Base-by-base conservation (phyloP, 352 stramenopile genomes). In the Pythium graminicola region DNA sequence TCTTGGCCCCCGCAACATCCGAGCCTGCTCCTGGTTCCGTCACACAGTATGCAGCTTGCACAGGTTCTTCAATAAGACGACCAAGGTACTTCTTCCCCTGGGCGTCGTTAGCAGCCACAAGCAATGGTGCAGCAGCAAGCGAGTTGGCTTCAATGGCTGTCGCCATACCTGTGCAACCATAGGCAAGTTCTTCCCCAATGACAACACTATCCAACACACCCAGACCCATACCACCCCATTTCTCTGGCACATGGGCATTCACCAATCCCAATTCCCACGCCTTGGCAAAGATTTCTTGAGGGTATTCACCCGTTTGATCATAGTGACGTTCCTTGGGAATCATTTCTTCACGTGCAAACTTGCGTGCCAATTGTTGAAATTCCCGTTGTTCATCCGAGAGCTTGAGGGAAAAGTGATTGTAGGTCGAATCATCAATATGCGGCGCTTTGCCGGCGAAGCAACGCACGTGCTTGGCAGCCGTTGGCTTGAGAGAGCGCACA, bases 61-160 rank as follows among this genome's bases (percentile, higher is more conserved):
- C 54, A 1, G 86, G 83, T 50, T 86, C 85, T 28, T 93, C 85
- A 9, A 85, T 73, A 17, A 96, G 67, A 5, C 78, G 76, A 8
- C 81, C 84, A 20, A 96, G 72, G 61, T 95, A 96, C 62, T 95
- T 91, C 23, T 80, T 80, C 59, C 84, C 85, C 64, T 95, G 86
- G 35, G 46, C 73, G 41, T 95, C 79, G 49, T 74, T 86, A 24
- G 68, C 86, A 4, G 84, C 86, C 10, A 96, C 78, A 7, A 96
- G 69, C 41, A 96, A 64, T 24, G 86, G 86, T 22, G 86, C 86
- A 11, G 76, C 73, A 27, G 83, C 86, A 22, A 96, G 62, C 3
- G 72, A 65, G 69, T 96, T 96, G 38, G 84, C 86, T 61, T 96
- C 86, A 44, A 96, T 93, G 50, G 86, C 85, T n/a, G 86, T 96